A percentile compares a stretch with the other conserved stretches of the same genome.
Conservation (phyloP, 345 rosid species). For the Salix udensis region DNA sequence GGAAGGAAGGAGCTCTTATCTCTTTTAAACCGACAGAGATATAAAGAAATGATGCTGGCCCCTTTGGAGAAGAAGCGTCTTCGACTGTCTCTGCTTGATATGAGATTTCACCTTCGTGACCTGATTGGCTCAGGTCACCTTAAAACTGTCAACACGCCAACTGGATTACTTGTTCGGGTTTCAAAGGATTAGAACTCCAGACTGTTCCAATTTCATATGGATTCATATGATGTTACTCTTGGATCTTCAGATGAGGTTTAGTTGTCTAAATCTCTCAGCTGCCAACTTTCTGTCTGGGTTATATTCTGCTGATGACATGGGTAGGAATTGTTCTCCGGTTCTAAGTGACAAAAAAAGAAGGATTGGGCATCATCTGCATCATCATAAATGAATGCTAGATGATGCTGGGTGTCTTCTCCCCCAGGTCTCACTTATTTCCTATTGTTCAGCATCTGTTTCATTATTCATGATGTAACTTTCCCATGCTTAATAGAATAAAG, state of each 20-base stretch:
- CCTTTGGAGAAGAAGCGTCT: slow-evolving; percentile 79
- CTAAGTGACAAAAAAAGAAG: slow-evolving; percentile 1
- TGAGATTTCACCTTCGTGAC: slow-evolving; percentile 93
- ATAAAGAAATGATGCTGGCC: slow-evolving; percentile 90
- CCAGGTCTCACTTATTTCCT: slow-evolving; percentile 10
- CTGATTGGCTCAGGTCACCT: slow-evolving; percentile 79
- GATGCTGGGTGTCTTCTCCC: slow-evolving; percentile 16
- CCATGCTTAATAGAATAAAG: slow-evolving; percentile 16
- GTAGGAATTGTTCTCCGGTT: slow-evolving; percentile 4
- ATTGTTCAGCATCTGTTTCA: neutral
- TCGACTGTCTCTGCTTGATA: slow-evolving; percentile 70
- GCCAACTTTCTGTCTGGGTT: neutral
- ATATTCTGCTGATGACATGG: slow-evolving; percentile 4
- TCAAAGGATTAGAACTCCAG: slow-evolving; percentile 19
- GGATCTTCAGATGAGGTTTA: slow-evolving; percentile 17
- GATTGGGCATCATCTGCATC: slow-evolving; percentile 2
- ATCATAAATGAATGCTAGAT: slow-evolving; percentile 6
- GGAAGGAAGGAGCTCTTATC: slow-evolving; percentile 94
- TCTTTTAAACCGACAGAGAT: slow-evolving; percentile 63
- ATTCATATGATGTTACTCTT: neutral
- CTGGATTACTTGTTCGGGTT: slow-evolving; percentile 26
- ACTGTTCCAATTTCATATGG: neutral
- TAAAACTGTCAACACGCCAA: slow-evolving; percentile 19
- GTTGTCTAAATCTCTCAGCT: neutral
- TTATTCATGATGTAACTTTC: neutral